Conservation (phyloP, 148 eudicot genomes). For the Silene uniflora region DNA sequence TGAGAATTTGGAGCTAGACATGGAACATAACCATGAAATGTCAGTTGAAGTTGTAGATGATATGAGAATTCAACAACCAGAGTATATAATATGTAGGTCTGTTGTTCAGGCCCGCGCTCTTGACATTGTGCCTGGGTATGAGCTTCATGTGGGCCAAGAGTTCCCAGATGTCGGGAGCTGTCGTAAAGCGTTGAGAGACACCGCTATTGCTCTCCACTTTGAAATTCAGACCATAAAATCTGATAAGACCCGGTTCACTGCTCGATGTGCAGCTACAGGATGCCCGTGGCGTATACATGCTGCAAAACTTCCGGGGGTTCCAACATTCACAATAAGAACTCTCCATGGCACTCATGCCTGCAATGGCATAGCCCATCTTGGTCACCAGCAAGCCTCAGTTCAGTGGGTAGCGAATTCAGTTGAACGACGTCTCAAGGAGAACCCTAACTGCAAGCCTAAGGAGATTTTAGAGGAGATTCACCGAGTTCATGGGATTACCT, state of each 20-base stretch:
- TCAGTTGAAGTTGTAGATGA: slow-evolving; percentile 31
- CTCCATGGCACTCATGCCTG: slow-evolving; percentile 46
- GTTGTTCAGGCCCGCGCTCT: slow-evolving; percentile 45
- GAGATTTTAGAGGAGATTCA: slow-evolving; percentile 65
- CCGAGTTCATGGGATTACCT: slow-evolving; percentile 52
- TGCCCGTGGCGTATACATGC: slow-evolving; percentile 68
- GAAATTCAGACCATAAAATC: slow-evolving; percentile 59
- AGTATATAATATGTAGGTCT: slow-evolving; percentile 23
- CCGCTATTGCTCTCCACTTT: slow-evolving; percentile 57
- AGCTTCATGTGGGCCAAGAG: slow-evolving; percentile 54
- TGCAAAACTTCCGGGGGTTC: slow-evolving; percentile 50
- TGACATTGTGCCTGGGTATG: slow-evolving; percentile 33
- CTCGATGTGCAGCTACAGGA: slow-evolving; percentile 50
- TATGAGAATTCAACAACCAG: slow-evolving; percentile 29
- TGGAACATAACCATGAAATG: slow-evolving; percentile 39
- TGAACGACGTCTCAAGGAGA: slow-evolving; percentile 46
- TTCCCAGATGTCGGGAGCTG: slow-evolving; percentile 55
- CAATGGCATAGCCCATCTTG: slow-evolving; percentile 50
- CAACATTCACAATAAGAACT: slow-evolving; percentile 50
- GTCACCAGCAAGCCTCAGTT: slow-evolving; percentile 65
- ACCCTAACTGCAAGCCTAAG: slow-evolving; percentile 57
- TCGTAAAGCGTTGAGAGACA: slow-evolving; percentile 52
- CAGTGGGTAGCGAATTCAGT: slow-evolving; percentile 60
- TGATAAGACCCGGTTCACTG: slow-evolving; percentile 59
- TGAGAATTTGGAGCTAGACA: too few relatives aligned